A percentile compares a stretch with the other conserved stretches of the same genome.
Conservation (phyloP, 164 flowering plant genomes). For the Saururus chinensis region DNA sequence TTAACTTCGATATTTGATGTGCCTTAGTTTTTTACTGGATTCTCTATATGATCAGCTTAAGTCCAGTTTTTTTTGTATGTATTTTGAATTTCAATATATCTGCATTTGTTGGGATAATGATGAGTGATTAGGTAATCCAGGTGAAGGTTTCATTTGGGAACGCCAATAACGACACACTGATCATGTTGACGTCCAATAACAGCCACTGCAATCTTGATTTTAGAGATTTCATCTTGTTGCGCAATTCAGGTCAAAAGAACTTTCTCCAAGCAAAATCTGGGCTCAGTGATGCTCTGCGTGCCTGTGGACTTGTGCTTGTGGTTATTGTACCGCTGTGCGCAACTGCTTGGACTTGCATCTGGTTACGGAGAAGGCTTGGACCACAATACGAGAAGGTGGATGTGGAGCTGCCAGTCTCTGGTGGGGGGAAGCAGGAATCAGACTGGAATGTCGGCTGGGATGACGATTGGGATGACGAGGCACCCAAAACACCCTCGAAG, state of each 20-base stretch:
- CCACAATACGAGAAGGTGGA: slow-evolving; percentile 54
- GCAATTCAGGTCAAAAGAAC: slow-evolving; percentile 12
- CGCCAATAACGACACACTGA: slow-evolving; percentile 18
- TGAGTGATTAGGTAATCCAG: slow-evolving; percentile 20
- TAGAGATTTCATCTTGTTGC: slow-evolving; percentile 19
- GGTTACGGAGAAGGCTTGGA: slow-evolving; percentile 17
- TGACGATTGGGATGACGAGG: slow-evolving; percentile 75
- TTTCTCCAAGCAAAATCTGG: slow-evolving; percentile 9
- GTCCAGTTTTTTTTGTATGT: neutral
- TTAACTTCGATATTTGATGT: too few relatives aligned
- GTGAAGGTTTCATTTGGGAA: slow-evolving; percentile 37
- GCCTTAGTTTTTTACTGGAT: too few relatives aligned
- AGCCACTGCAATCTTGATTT: slow-evolving; percentile 48
- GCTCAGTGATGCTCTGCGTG: slow-evolving; percentile 8
- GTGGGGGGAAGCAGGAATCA: slow-evolving; percentile 19
- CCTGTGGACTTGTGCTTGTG: slow-evolving; percentile 16
- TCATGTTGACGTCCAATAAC: slow-evolving; percentile 27
- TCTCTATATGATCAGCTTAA: too few relatives aligned
- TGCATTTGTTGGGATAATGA: neutral
- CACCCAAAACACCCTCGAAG: slow-evolving; percentile 47
- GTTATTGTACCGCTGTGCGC: slow-evolving; percentile 19
- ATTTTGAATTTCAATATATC: neutral
- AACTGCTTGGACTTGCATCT: slow-evolving; percentile 26
- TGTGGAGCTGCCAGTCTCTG: slow-evolving; percentile 44
- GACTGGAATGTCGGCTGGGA: slow-evolving; percentile 74